phyloP scores from a whole-genome alignment of 345 rosid genomes.

The Bretschneidera sinensis region DNA sequence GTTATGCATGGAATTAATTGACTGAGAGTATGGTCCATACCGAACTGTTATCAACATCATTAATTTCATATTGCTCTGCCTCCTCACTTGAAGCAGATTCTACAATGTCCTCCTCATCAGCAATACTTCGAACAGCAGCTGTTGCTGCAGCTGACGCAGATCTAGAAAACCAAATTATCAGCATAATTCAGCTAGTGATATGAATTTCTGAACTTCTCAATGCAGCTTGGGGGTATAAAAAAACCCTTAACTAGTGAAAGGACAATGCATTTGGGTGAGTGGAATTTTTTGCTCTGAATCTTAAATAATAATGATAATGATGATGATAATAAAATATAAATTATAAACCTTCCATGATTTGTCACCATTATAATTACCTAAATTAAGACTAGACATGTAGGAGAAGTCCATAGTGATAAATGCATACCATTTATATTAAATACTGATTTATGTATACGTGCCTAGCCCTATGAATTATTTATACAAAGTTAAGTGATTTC shows the following conservation, averaged over 20 bases:
- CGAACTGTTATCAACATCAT: constrained; percentile 54
- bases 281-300: no score
- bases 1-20: background rate
- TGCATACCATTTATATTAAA: background rate
- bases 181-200: constrained; percentile 15
- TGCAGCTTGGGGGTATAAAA: background rate
- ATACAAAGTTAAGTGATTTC: background rate
- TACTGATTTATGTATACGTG: background rate
- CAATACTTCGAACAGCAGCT: constrained; percentile 49
- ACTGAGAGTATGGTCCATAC: constrained; percentile 37
- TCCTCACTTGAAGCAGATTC: constrained; percentile 88
- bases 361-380: no score
- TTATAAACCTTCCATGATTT: no score
- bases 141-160: constrained; percentile 55
- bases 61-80: constrained; percentile 36
- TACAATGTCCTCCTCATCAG: constrained; percentile 57
- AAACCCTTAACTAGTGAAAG: background rate
- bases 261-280: background rate
- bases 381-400: no score
- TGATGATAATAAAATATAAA: no score
- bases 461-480: background rate
- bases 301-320: no score
- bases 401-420: background rate
- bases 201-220: background rate
- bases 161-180: constrained; percentile 32